These are phyloP conservation scores for Laguncularia racemosa DNA, from an alignment of 345 rosid genomes.

Conservation along the genomic window DNA sequence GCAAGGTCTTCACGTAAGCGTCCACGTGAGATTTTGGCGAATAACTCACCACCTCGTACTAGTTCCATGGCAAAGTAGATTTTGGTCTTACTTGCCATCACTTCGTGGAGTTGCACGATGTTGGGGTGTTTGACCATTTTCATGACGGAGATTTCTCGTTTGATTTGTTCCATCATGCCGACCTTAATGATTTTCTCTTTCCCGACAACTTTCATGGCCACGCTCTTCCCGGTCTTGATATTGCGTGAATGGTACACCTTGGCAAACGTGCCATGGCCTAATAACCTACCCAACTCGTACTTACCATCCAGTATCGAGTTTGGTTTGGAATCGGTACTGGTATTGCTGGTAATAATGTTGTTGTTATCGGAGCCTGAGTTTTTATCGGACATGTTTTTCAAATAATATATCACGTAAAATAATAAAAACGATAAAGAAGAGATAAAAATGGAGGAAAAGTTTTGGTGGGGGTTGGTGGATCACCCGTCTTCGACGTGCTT, in stretches of 20 bases:
- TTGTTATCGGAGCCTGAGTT: too few species aligned
- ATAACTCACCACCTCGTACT: constrained; percentile 82
- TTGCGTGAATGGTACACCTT: constrained; percentile 76
- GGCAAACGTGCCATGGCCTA: constrained; percentile 89
- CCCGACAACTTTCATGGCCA: constrained; percentile 85
- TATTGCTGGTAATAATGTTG: too few species aligned
- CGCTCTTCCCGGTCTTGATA: constrained; percentile 45
- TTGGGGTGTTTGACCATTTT: constrained; percentile 83
- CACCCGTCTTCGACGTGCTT: constrained; percentile 99
- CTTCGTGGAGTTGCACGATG: constrained; percentile 84
- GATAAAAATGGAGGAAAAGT: neutral
- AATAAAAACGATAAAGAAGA: neutral
- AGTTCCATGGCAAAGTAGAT: constrained; percentile 96
- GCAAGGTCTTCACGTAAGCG: constrained; percentile 67
- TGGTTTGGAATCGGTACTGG: too few species aligned
- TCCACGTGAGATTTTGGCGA: constrained; percentile 58
- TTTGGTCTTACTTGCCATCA: constrained; percentile 93
- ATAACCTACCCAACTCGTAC: constrained; percentile 78
- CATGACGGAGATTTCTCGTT: constrained; percentile 91
- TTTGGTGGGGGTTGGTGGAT: constrained; percentile 15
- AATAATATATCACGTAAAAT: neutral
- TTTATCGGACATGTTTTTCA: too few species aligned
- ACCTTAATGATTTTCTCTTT: constrained; percentile 80
- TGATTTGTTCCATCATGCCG: constrained; percentile 86
- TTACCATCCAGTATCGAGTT: constrained; percentile 52